Conservation (phyloP, 176 grass and related monocot species). For the Zoysia japonica region DNA sequence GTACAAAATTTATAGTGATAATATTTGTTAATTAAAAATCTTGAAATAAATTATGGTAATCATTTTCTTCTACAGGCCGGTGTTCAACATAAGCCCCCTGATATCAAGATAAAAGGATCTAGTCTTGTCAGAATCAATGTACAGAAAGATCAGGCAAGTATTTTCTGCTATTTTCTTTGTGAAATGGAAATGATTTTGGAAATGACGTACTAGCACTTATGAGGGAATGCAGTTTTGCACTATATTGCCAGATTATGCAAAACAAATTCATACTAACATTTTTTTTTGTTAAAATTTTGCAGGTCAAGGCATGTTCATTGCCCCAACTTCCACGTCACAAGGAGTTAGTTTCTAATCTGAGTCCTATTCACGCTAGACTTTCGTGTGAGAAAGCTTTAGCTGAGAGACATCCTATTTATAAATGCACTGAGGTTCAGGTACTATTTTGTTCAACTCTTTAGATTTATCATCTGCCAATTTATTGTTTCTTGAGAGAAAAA, state of each 20-base stretch:
- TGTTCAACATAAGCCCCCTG: constrained; percentile 72
- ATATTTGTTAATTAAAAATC: background rate
- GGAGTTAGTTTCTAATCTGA: constrained; percentile 77
- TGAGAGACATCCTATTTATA: constrained; percentile 84
- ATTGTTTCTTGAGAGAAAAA: constrained; percentile 9
- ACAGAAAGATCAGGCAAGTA: constrained; percentile 79
- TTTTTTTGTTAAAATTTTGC: constrained; percentile 37
- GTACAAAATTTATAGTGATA: no score
- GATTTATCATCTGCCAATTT: constrained; percentile 2
- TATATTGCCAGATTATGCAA: background rate
- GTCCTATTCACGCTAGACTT: constrained; percentile 87
- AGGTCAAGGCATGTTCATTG: constrained; percentile 80
- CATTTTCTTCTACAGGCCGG: constrained; percentile 65
- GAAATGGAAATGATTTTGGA: constrained; percentile 24
- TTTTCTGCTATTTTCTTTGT: constrained; percentile 6
- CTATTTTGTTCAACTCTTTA: background rate
- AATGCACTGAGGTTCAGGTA: constrained; percentile 94
- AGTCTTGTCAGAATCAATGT: constrained; percentile 85
- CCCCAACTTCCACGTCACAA: constrained; percentile 87
- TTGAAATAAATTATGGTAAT: constrained; percentile 22
- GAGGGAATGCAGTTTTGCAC: constrained; percentile 9
- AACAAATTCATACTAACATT: constrained; percentile 23
- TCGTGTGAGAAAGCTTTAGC: constrained; percentile 66
- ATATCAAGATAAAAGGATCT: constrained; percentile 76
- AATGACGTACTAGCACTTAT: constrained; percentile 10